phyloP scores from a whole-genome alignment of 768 basidiomycete species.

The Boletellus sp. region DNA sequence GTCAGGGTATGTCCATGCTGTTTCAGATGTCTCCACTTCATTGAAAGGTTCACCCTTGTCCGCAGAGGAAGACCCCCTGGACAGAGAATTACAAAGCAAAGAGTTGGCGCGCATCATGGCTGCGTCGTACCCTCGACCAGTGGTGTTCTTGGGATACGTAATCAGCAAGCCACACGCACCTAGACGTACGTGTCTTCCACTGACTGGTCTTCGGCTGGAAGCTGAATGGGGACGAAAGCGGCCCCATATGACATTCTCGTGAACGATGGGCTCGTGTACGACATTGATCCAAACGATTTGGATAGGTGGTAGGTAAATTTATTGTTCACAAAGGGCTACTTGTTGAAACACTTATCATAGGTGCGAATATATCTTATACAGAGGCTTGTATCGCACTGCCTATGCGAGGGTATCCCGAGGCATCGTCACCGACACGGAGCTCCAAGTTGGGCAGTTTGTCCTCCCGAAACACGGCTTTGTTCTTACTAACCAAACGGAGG shows the following conservation, averaged over 20 bases:
- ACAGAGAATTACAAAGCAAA: slow-evolving; percentile 79
- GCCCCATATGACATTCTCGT: slow-evolving; percentile 74
- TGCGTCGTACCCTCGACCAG: slow-evolving; percentile 62
- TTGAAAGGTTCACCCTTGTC: neutral
- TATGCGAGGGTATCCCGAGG: slow-evolving; percentile 82
- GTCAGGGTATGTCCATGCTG: slow-evolving; percentile 61
- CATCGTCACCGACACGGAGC: slow-evolving; percentile 85
- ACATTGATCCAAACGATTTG: slow-evolving; percentile 69
- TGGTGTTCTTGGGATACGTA: slow-evolving; percentile 80
- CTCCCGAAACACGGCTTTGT: slow-evolving; percentile 55
- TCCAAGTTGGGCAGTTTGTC: slow-evolving; percentile 84
- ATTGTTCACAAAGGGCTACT: neutral
- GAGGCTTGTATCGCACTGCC: slow-evolving; percentile 73
- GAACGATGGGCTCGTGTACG: slow-evolving; percentile 73
- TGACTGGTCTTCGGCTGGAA: neutral
- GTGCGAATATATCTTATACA: slow-evolving; percentile 91
- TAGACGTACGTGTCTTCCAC: slow-evolving; percentile 48
- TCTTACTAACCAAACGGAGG: slow-evolving; percentile 54
- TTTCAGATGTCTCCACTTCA: neutral
- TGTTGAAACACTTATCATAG: slow-evolving; percentile 32
- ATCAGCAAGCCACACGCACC: slow-evolving; percentile 63
- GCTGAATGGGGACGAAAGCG: slow-evolving; percentile 38
- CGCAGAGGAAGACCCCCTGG: slow-evolving; percentile 83
- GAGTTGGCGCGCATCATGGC: slow-evolving; percentile 81
- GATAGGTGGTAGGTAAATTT: slow-evolving; percentile 58